Conservation (phyloP, 768 basidiomycete species). For the Floccularia luteovirens region DNA sequence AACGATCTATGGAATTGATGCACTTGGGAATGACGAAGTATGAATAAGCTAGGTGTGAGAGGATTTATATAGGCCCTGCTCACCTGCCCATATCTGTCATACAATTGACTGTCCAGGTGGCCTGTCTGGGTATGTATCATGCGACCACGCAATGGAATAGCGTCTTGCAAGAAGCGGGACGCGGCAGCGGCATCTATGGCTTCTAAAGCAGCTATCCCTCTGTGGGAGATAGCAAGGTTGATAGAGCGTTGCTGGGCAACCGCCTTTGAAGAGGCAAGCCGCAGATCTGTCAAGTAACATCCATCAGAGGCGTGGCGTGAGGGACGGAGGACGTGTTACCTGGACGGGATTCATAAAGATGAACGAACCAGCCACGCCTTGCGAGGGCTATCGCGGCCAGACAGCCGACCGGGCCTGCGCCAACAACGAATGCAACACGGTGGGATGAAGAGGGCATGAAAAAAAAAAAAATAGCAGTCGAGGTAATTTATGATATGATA, state of each 20-base stretch:
- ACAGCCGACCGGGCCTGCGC: constrained; percentile 94
- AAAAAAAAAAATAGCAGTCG: constrained; percentile 5
- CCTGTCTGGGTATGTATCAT: constrained; percentile 86
- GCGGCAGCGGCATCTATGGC: constrained; percentile 69
- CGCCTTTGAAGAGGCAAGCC: constrained; percentile 61
- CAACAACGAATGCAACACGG: constrained; percentile 60
- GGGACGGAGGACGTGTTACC: constrained; percentile 30
- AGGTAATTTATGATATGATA: too few species aligned
- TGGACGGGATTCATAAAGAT: constrained; percentile 71
- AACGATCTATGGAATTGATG: constrained; percentile 91
- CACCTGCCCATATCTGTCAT: constrained; percentile 87
- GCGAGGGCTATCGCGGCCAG: constrained; percentile 82
- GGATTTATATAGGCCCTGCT: constrained; percentile 15
- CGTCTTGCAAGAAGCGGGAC: constrained; percentile 62
- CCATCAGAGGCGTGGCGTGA: too few species aligned
- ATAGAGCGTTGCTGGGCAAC: constrained; percentile 78
- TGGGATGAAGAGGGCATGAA: constrained; percentile 6
- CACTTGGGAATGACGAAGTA: constrained; percentile 43
- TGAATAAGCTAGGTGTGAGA: constrained; percentile 11
- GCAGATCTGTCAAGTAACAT: constrained; percentile 62
- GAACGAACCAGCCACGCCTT: constrained; percentile 79
- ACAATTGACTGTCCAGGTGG: constrained; percentile 72
- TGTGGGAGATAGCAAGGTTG: constrained; percentile 91
- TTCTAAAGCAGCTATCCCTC: constrained; percentile 84
- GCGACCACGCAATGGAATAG: constrained; percentile 91